Evolutionary conservation across 495 filamentous ascomycete species (phyloP), one percentile per base, ranked within the genome.

Genomic region (Penicillium diatomitis): DNA sequence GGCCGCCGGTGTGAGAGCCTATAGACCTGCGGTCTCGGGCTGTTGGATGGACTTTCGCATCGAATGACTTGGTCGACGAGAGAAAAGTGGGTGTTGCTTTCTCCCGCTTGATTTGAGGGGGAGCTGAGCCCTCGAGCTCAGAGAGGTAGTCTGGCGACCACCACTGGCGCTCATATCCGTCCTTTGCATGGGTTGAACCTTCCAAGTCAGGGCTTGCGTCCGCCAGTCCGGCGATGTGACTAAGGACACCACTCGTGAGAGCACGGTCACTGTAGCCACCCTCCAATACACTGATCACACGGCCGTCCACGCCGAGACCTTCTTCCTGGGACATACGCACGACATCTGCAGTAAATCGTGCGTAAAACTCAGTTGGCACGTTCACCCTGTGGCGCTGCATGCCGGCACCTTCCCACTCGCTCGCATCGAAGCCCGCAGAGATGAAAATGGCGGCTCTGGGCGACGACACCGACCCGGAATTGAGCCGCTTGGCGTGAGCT

Each of bases 331-430:
- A 86, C 46, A 98, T 70, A 4, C 73, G 75, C 9, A 91, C 84
- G 3, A 95, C 77, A 57, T 98, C 92, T 4, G 79, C 77, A 0
- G 92, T 91, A 50, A 98, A 84, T 3, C 83, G 78, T 42, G 94
- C 91, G 64, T 96, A 98, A 62, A 98, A 98, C 32, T 89, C 89
- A 5, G 91, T 97, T 0, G 94, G 92, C 6, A 98, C 90, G 65
- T 95, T 92, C 49, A 94, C 88, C 44, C 83, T 81, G 66, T 98
- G 92, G 43, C 92, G 74, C 61, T 97, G 92, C 94, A 98, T 97
- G 2, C 85, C 87, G 3, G 73, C 62, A n/a, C 81, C 78, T 64
- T 98, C 92, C 80, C 86, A 90, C 60, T 97, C 87, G 57, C 89
- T 95, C 4, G 92, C 94, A 70, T 98, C 92, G 55, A 98, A 98